These are phyloP conservation scores for Neofusicoccum sp. DNA, from an alignment of 2,329 filamentous ascomycete species.

Conservation along the genomic window DNA sequence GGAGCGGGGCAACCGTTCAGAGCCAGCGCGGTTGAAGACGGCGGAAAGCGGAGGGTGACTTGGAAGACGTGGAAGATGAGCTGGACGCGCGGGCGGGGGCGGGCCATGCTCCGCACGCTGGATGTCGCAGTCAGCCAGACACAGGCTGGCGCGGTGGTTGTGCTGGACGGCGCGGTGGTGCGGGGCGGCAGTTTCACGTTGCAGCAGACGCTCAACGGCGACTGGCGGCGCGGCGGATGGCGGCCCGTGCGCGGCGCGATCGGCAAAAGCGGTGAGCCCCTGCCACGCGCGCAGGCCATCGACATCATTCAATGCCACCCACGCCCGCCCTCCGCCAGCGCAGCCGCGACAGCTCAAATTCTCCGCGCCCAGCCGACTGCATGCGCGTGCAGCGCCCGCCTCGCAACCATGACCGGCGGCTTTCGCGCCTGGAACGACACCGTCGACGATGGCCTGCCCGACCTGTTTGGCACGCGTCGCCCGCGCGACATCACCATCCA, in stretches of 20 bases:
- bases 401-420: slow-evolving; percentile 21
- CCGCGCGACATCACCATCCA: slow-evolving; percentile 57
- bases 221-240: background rate
- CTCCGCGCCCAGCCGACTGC: background rate
- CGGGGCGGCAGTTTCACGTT: background rate
- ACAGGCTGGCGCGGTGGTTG: background rate
- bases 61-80: no score
- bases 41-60: no score
- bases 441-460: slow-evolving; percentile 21
- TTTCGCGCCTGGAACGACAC: slow-evolving; percentile 23
- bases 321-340: background rate
- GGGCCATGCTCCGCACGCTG: no score
- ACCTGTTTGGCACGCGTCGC: slow-evolving; percentile 34
- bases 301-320: background rate
- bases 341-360: background rate
- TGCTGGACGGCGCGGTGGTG: background rate
- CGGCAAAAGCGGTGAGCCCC: slow-evolving; percentile 10
- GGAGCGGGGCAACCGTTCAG: no score
- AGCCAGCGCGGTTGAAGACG: no score
- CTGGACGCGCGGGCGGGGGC: no score
- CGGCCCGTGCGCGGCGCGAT: background rate
- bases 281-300: slow-evolving; percentile 5
- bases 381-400: background rate
- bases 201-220: background rate
- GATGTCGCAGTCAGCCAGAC: no score